phyloP scores from a whole-genome alignment of 345 rosid genomes.

The Viola odorata region DNA sequence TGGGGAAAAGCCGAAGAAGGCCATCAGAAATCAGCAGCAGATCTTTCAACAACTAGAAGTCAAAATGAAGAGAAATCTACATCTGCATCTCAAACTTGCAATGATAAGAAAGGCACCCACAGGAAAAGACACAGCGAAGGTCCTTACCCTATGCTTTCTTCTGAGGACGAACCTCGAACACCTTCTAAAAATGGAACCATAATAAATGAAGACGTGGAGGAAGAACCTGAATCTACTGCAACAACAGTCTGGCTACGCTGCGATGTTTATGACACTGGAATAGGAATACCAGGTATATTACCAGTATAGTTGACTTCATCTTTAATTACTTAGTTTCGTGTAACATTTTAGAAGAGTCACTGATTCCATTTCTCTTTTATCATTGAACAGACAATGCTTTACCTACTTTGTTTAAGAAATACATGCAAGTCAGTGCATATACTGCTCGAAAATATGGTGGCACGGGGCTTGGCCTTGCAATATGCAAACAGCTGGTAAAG shows the following conservation, averaged over 20 bases:
- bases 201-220: slow-evolving; percentile 30
- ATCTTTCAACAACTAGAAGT: slow-evolving; percentile 22
- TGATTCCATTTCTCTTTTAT: slow-evolving; percentile 14
- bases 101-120: slow-evolving; percentile 22
- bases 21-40: slow-evolving; percentile 23
- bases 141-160: slow-evolving; percentile 14
- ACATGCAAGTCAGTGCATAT: slow-evolving; percentile 95
- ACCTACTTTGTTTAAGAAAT: slow-evolving; percentile 79
- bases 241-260: slow-evolving; percentile 82
- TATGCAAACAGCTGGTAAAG: slow-evolving; percentile 91
- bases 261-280: slow-evolving; percentile 89
- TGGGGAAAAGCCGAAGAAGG: slow-evolving; percentile 32
- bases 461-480: slow-evolving; percentile 94
- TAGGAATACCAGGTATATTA: slow-evolving; percentile 82
- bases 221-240: slow-evolving; percentile 29
- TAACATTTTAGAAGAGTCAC: background rate
- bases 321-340: background rate
- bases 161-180: slow-evolving; percentile 23
- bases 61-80: slow-evolving; percentile 28
- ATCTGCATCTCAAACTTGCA: slow-evolving; percentile 19
- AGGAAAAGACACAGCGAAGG: slow-evolving; percentile 12
- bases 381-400: slow-evolving; percentile 66
- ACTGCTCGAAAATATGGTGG: slow-evolving; percentile 97
- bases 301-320: background rate
- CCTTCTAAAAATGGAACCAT: slow-evolving; percentile 25